These are phyloP conservation scores for Sclerotinia nivalis DNA, from an alignment of 2,329 filamentous ascomycete species.

Conservation along the genomic window DNA sequence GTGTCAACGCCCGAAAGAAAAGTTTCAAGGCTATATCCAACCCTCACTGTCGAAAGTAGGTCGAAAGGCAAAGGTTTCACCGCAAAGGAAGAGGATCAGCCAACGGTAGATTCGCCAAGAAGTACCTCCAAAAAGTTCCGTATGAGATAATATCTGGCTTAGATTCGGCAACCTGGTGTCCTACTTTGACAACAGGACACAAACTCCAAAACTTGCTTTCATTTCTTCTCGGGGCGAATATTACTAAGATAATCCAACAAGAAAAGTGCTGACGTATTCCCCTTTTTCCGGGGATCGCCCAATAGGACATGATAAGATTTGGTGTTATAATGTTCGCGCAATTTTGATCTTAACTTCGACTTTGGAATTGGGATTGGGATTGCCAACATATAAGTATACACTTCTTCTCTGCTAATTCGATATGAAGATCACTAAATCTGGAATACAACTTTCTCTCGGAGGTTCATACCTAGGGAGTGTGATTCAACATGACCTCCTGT, in stretches of 20 bases:
- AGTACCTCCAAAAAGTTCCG: conserved; percentile 28
- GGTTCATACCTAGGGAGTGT: background rate
- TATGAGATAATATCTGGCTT: conserved; percentile 28
- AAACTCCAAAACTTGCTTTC: conserved; percentile 14
- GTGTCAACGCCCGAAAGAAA: conserved; percentile 13
- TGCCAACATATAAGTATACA: conserved; percentile 18
- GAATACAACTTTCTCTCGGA: background rate
- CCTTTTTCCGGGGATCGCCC: conserved; percentile 12
- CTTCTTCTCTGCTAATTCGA: conserved; percentile 14
- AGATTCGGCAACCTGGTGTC: conserved; percentile 19
- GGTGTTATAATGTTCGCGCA: conserved; percentile 14
- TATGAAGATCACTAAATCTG: conserved; percentile 1
- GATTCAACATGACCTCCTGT: conserved; percentile 8
- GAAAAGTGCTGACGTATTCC: conserved; percentile 24
- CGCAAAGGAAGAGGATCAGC: conserved; percentile 30
- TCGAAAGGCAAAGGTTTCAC: background rate
- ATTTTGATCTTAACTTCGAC: background rate
- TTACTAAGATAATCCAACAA: conserved; percentile 8
- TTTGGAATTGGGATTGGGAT: background rate
- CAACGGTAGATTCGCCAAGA: conserved; percentile 35
- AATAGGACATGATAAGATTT: conserved; percentile 27
- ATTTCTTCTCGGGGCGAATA: conserved; percentile 18
- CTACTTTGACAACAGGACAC: conserved; percentile 1
- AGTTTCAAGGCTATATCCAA: conserved; percentile 7
- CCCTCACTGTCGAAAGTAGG: background rate